Percentiles rank a stretch among this genome's conserved stretches.
These are phyloP conservation scores for Penicillium odoratum DNA, from an alignment of 495 filamentous ascomycete genomes.

Conservation along the genomic window DNA sequence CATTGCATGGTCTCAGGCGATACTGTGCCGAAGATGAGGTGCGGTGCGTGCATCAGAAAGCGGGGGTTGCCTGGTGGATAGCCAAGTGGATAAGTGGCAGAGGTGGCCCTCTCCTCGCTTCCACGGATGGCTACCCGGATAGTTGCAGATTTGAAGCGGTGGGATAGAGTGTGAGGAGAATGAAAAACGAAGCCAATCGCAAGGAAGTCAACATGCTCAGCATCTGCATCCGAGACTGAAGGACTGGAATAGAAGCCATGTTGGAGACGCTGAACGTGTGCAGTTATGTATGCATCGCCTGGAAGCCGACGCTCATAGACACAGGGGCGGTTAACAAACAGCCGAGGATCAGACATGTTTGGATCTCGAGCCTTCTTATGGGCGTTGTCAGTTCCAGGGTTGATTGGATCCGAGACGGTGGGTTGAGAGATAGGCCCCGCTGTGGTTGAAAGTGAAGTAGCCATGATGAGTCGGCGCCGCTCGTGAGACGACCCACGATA, in stretches of 20 bases:
- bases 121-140: conserved; percentile 41
- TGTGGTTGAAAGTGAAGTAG: conserved; percentile 4
- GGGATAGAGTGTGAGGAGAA: conserved; percentile 36
- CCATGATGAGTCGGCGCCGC: neutral
- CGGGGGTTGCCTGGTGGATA: conserved; percentile 31
- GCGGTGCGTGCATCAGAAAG: conserved; percentile 54
- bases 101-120: conserved; percentile 10
- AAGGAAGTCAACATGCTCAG: conserved; percentile 53
- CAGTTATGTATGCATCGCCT: conserved; percentile 51
- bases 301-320: conserved; percentile 54
- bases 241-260: conserved; percentile 49
- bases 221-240: conserved; percentile 39
- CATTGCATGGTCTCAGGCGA: conserved; percentile 53
- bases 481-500: neutral
- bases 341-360: conserved; percentile 44
- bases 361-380: conserved; percentile 24
- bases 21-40: conserved; percentile 53
- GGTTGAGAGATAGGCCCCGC: neutral
- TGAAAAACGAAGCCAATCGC: conserved; percentile 53
- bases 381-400: conserved; percentile 1
- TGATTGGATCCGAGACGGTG: neutral
- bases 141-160: conserved; percentile 51
- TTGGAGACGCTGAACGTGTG: conserved; percentile 52
- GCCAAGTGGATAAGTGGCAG: conserved; percentile 6
- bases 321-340: conserved; percentile 46